Evolutionary conservation across 2,329 filamentous ascomycete species (phyloP).

Genomic region (Hymenoscyphus occultus): DNA sequence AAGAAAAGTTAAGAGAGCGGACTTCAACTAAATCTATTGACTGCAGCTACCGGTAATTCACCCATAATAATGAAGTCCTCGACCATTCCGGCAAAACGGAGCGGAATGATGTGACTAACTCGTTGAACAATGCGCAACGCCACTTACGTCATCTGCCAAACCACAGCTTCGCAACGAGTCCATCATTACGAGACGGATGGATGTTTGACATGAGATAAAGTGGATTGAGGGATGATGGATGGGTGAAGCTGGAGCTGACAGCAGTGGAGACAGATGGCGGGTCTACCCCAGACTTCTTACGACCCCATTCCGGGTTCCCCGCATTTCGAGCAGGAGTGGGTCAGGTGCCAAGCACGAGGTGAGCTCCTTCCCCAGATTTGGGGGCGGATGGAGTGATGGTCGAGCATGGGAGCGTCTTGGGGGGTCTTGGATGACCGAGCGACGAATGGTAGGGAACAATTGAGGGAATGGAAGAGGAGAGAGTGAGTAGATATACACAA

Average conservation of each 20-base stretch:
- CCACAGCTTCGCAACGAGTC: not conserved
- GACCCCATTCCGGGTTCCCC: not conserved
- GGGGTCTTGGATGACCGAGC: not conserved
- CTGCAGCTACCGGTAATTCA: not conserved
- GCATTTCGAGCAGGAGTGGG: conserved; percentile 4
- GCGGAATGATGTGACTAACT: not conserved
- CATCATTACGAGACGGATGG: not conserved
- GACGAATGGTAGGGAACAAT: not conserved
- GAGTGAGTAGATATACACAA: not conserved
- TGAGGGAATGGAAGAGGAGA: not conserved
- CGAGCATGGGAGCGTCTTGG: not conserved
- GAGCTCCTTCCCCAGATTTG: not conserved
- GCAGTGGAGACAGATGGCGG: not conserved
- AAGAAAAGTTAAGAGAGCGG: not conserved
- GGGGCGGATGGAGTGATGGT: not conserved
- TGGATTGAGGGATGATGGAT: conserved; percentile 1
- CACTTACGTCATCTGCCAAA: not conserved
- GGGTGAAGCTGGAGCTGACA: not conserved
- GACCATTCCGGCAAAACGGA: not conserved
- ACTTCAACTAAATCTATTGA: not conserved
- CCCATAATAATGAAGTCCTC: not conserved
- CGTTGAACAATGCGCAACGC: not conserved
- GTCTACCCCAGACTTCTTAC: not conserved
- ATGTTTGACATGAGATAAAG: not conserved
- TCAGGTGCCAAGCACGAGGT: not conserved